Base-by-base conservation (phyloP, 305 asterid species). In the Striga hermonthica region DNA sequence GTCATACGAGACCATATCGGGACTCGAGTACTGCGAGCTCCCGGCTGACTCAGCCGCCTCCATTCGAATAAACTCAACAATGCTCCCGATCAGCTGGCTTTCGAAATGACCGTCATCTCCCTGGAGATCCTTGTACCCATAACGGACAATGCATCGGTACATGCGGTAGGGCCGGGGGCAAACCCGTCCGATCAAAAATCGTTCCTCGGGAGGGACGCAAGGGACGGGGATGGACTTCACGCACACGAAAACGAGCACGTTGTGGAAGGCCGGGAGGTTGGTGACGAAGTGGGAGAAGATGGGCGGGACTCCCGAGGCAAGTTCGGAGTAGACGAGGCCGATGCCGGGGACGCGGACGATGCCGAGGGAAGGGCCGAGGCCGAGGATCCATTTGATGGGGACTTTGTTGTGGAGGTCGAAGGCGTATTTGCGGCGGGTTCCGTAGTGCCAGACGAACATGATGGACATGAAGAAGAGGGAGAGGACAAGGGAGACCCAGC, bases 391-490 rank as follows among this genome's bases (percentile, higher is more conserved):
- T 76, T 78, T 92, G 65, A 92, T 67, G 9, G 97, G 94, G 8
- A 92, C 98, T 72, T 92, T 92, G 84, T 89, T 92, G 71, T 92
- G 95, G 62, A 92, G 67, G 74, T 92, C 98, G 56, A 80, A 92
- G 84, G 79, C 87, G 86, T 92, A 92, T 73, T 92, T 92, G 84
- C 82, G 82, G 69, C 94, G 90, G 14, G 96, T 92, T 35, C 98
- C 97, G 3, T 92, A 86, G 80, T 92, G 96, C 98, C 98, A 92
- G 43, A 92, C 86, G 45, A 82, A 87, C 98, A 92, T 92, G 76
- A 89, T 61, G 49, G 65, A 72, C 96, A 89, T 72, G 65, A 92
- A 89, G 69, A 88, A 62, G 54, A 83, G 74, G 53, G 98, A 67
- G 63, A 92, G 93, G 7, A 83, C 80, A 41, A 89, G 80, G 53